A percentile compares a stretch with the other conserved stretches of the same genome.
Evolutionary conservation across 108 stramenopile genomes (phyloP).

Genomic region (Nitzschia sp.): DNA sequence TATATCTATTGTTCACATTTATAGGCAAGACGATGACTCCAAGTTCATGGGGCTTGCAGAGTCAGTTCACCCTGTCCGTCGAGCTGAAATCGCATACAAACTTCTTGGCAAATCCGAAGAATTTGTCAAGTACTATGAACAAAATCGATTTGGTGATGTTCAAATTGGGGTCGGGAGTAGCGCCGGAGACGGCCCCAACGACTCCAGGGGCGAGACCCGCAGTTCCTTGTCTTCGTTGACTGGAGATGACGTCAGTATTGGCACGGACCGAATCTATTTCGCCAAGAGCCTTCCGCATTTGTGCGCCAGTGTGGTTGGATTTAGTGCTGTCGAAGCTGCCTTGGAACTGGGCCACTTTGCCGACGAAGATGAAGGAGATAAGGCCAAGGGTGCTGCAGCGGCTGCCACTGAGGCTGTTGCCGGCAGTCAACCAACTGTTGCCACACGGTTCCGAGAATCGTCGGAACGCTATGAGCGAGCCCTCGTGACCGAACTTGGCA

Average conservation of each 20-base stretch:
- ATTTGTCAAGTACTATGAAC: constrained; percentile 88
- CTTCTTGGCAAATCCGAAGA: constrained; percentile 81
- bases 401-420: constrained; percentile 19
- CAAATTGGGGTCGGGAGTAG: constrained; percentile 68
- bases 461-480: constrained; percentile 85
- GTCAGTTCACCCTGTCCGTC: constrained; percentile 87
- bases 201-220: constrained; percentile 59
- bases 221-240: constrained; percentile 84
- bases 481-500: constrained; percentile 82
- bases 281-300: constrained; percentile 85
- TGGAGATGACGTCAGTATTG: constrained; percentile 88
- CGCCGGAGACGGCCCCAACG: constrained; percentile 51
- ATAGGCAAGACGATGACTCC: constrained; percentile 72
- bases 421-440: constrained; percentile 36
- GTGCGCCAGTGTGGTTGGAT: constrained; percentile 86
- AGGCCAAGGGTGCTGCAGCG: constrained; percentile 42
- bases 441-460: constrained; percentile 79
- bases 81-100: constrained; percentile 85
- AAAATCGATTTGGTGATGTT: constrained; percentile 89
- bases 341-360: constrained; percentile 82
- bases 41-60: constrained; percentile 78
- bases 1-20: not conserved
- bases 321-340: constrained; percentile 89
- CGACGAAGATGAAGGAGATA: constrained; percentile 72
- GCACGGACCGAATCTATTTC: constrained; percentile 88